Conservation (phyloP, 1,139 yeast species). For the Protomyces gravidus region DNA sequence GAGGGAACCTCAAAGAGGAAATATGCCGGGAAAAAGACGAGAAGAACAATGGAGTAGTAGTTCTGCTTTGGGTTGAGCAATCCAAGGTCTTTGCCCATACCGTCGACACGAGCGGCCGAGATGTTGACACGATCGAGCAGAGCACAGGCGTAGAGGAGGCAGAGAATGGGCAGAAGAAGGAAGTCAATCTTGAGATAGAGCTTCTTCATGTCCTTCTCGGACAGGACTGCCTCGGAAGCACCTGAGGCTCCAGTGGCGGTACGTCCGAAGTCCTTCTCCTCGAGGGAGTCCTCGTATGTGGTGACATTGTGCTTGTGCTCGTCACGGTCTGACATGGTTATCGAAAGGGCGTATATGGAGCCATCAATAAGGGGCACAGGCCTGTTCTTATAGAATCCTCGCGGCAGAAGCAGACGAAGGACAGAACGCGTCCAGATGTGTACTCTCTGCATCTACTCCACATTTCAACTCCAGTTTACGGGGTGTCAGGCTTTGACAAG, state of each 20-base stretch:
- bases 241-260: conserved; percentile 4
- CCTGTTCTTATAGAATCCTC: conserved; percentile 1
- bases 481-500: no score
- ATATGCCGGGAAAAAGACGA: conserved; percentile 71
- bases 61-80: conserved; percentile 42
- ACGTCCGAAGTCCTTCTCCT: conserved; percentile 2
- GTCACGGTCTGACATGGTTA: background rate
- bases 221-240: conserved; percentile 9
- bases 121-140: conserved; percentile 61
- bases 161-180: conserved; percentile 54
- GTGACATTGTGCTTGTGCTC: background rate
- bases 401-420: no score
- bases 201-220: conserved; percentile 23
- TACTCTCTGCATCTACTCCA: no score
- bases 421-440: no score
- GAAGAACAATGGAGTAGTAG: conserved; percentile 53
- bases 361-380: background rate
- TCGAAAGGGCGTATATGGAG: background rate
- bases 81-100: conserved; percentile 48
- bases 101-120: conserved; percentile 59
- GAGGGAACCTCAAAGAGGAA: conserved; percentile 61
- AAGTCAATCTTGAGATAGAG: conserved; percentile 50
- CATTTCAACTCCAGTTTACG: no score
- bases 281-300: background rate
- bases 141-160: conserved; percentile 55